Evolutionary conservation across 2,329 filamentous ascomycete species (phyloP).

Genomic region (Alternaria panax): DNA sequence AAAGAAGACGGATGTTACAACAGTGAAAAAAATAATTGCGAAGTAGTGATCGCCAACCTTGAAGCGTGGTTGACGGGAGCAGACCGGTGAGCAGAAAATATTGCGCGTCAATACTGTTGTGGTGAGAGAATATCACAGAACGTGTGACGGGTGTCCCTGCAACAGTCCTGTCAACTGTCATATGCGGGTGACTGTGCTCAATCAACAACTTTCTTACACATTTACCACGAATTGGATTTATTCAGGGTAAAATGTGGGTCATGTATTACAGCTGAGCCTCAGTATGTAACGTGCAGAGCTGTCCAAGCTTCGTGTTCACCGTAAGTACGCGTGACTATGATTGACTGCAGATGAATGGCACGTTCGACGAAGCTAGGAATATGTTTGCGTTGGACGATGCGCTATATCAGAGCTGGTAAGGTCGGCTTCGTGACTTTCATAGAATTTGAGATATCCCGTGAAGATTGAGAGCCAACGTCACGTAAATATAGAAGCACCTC

Average conservation of each 20-base stretch:
- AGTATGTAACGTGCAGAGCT: not conserved
- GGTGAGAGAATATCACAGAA: constrained; percentile 7
- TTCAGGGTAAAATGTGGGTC: not conserved
- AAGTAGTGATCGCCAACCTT: not conserved
- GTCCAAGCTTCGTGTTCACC: not conserved
- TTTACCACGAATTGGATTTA: not conserved
- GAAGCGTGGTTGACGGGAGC: not conserved
- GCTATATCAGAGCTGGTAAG: too few relatives aligned
- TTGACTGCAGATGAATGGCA: not conserved
- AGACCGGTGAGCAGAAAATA: not conserved
- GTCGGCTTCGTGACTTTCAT: not conserved
- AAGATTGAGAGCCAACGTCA: not conserved
- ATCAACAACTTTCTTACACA: not conserved
- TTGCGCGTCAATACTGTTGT: constrained; percentile 17
- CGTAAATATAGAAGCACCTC: not conserved
- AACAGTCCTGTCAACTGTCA: constrained; percentile 34
- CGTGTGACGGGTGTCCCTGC: constrained; percentile 15
- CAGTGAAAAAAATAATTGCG: not conserved
- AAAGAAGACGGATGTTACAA: not conserved
- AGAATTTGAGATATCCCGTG: not conserved
- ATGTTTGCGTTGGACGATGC: not conserved
- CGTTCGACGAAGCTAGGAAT: constrained; percentile 6
- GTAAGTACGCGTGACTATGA: not conserved
- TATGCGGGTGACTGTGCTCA: constrained; percentile 24
- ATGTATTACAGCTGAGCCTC: not conserved